Base-by-base conservation (phyloP, 1,284 basidiomycete genomes). In the Vanrija sp. region DNA sequence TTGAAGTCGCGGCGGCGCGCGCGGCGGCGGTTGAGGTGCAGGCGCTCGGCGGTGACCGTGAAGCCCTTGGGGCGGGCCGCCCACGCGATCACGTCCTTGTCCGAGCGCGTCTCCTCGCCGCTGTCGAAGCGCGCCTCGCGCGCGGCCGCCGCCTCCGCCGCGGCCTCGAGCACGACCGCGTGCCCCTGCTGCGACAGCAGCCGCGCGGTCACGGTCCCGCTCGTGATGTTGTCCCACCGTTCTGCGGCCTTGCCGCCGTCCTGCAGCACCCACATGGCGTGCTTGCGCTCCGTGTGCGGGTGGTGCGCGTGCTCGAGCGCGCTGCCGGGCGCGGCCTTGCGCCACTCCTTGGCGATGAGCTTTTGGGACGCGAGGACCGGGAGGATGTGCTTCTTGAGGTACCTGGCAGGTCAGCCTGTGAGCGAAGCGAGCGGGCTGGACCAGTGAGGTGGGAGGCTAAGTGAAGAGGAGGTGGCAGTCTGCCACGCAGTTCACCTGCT, bases 341-440 rank as follows among this genome's bases (percentile, higher is more conserved):
- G 14, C 52, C 54, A 51, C 28, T 49, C 53, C 52, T 67, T 65
- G 34, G 55, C 25, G 49, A 76, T 63, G 16, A 74, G 61, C 21
- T 63, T 51, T 49, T 72, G 69, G 1, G 68, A 67, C 40, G 60
- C 52, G 18, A 76, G 65, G 10, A 65, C 56, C 19, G 69, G 66
- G 3, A 76, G 58, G 40, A 76, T 66, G 18, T 65, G 67, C 10
- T 57, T 61, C 60, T 75, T 75, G 19, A 76, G 54, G 61, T 60
- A 71, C 2, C 75, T 76, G 55, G 34, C 25, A 1, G 2, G 60
- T 61, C 15, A 58, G 51, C 14, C 5, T 2, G 34, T 12, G 12
- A 14, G 34, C 34, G 12, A 7, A 15, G 34, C 9, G 12, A 15
- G 34, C 34, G 34, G 12, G 12, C 34, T 5, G 34, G 10, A n/a